Evolutionary conservation across 192 early-diverging fungal species (phyloP).

Genomic region (Podila epigama): DNA sequence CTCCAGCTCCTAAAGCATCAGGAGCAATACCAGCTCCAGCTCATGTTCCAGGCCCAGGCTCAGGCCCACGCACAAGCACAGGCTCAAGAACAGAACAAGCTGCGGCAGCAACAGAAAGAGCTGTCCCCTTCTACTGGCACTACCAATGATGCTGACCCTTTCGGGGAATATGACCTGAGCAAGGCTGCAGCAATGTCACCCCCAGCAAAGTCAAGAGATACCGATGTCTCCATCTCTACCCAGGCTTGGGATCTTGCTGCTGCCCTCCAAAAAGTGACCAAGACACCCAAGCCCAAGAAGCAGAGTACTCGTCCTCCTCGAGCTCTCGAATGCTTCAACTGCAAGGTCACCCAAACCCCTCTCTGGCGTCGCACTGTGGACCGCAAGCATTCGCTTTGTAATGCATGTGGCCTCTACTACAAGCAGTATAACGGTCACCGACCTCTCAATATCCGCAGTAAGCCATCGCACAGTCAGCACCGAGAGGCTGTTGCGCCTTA

Average conservation of each 20-base stretch:
- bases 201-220: neutral
- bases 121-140: neutral
- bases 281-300: constrained; percentile 39
- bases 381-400: constrained; percentile 87
- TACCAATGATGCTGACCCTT: constrained; percentile 29
- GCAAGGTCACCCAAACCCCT: constrained; percentile 83
- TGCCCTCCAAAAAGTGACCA: constrained; percentile 24
- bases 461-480: constrained; percentile 27
- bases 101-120: constrained; percentile 19
- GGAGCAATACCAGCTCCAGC: constrained; percentile 32
- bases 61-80: constrained; percentile 9
- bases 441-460: constrained; percentile 69
- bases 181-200: constrained; percentile 6
- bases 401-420: constrained; percentile 92
- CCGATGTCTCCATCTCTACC: neutral
- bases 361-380: constrained; percentile 85
- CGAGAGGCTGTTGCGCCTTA: constrained; percentile 27
- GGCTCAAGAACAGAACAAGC: no score
- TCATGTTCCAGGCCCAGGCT: constrained; percentile 24
- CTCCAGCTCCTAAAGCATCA: constrained; percentile 44
- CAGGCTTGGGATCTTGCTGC: constrained; percentile 3
- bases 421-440: constrained; percentile 88
- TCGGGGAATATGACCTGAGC: constrained; percentile 22
- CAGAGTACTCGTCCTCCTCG: constrained; percentile 48
- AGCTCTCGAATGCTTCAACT: constrained; percentile 75